These are phyloP conservation scores for Talaromyces sp. DNA, from an alignment of 2,329 filamentous ascomycete genomes.

Conservation along the genomic window DNA sequence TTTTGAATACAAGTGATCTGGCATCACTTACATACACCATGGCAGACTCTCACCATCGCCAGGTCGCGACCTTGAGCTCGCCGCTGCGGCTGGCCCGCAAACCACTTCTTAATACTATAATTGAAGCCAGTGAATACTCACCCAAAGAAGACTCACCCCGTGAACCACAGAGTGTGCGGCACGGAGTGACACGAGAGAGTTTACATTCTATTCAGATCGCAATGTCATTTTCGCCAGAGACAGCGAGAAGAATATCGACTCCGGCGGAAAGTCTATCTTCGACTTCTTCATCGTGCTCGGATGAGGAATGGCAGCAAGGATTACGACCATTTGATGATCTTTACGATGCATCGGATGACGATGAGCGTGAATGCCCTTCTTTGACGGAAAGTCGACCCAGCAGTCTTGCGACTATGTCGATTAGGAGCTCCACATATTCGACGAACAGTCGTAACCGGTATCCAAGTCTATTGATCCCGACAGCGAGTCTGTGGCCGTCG, in stretches of 20 bases:
- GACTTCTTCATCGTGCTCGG: conserved; percentile 38
- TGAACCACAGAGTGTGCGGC: conserved; percentile 28
- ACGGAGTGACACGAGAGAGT: conserved; percentile 17
- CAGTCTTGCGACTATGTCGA: conserved; percentile 44
- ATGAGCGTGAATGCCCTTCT: conserved; percentile 59
- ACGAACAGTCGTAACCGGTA: conserved; percentile 48
- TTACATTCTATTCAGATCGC: conserved; percentile 20
- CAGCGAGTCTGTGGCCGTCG: conserved; percentile 54
- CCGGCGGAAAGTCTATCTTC: conserved; percentile 31
- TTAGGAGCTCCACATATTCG: conserved; percentile 35
- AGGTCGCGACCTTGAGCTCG: conserved; percentile 50
- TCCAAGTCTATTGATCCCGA: conserved; percentile 58
- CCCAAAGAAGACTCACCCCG: background rate
- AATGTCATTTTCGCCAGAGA: conserved; percentile 19
- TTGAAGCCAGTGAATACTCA: conserved; percentile 48
- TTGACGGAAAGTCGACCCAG: conserved; percentile 49
- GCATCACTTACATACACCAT: conserved; percentile 33
- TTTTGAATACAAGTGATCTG: conserved; percentile 26
- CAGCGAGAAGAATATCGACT: conserved; percentile 26
- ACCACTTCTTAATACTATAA: conserved; percentile 61
- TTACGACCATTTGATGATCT: conserved; percentile 78
- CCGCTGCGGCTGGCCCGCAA: conserved; percentile 57
- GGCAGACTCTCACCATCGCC: conserved; percentile 48
- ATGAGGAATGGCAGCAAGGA: conserved; percentile 61
- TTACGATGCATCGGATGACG: conserved; percentile 78